phyloP scores from a whole-genome alignment of 352 stramenopile genomes.

The Pythium folliculosum region DNA sequence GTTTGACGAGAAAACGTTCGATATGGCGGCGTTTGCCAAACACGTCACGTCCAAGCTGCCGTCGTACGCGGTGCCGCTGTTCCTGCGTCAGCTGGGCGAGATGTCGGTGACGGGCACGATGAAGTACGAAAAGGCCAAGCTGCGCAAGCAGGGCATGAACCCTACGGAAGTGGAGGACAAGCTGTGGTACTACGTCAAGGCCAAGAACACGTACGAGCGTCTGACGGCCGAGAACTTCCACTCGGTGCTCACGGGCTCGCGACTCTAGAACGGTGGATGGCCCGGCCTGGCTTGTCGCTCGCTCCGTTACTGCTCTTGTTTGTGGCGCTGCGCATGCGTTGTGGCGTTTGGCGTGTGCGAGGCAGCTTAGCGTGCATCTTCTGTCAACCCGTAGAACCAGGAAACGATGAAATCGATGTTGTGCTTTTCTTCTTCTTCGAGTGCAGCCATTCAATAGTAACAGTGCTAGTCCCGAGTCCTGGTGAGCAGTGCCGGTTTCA shows the following conservation, averaged over 20 bases:
- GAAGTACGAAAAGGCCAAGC: conserved; percentile 91
- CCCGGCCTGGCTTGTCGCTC: too few species aligned
- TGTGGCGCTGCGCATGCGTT: too few species aligned
- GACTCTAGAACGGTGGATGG: too few species aligned
- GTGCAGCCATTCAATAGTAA: too few species aligned
- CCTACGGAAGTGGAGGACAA: conserved; percentile 54
- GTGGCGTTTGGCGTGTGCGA: too few species aligned
- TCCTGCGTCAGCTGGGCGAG: conserved; percentile 71
- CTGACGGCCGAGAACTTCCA: conserved; percentile 66
- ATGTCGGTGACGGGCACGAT: conserved; percentile 89
- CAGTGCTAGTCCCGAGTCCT: too few species aligned
- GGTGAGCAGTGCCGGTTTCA: too few species aligned
- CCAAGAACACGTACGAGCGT: conserved; percentile 48
- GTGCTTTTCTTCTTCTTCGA: too few species aligned
- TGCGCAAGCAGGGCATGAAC: conserved; percentile 81
- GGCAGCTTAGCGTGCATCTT: too few species aligned
- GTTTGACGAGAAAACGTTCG: conserved; percentile 58
- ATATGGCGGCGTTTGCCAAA: conserved; percentile 51
- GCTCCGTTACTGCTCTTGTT: too few species aligned
- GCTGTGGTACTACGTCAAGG: conserved; percentile 63
- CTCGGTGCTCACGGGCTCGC: conserved; percentile 49
- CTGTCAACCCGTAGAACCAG: too few species aligned
- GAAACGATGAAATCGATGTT: too few species aligned
- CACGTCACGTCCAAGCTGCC: conserved; percentile 53
- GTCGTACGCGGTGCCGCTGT: conserved; percentile 81